phyloP scores from a whole-genome alignment of 257 asterid genomes.

The Cinchona pubescens region DNA sequence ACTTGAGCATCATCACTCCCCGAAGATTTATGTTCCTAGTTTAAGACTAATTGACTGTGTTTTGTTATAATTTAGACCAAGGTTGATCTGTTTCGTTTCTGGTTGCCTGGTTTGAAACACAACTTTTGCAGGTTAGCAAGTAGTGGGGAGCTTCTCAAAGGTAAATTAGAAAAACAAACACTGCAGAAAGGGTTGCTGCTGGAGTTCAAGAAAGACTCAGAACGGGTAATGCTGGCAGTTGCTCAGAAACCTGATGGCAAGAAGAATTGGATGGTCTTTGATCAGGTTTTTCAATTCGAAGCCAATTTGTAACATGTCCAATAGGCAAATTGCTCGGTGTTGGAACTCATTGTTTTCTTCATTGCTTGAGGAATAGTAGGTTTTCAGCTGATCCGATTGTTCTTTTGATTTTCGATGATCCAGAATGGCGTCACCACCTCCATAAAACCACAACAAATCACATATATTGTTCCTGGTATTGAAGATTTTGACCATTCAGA shows the following conservation, averaged over 20 bases:
- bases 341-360: constrained; percentile 12
- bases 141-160: constrained; percentile 54
- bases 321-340: constrained; percentile 38
- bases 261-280: constrained; percentile 91
- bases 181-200: constrained; percentile 71
- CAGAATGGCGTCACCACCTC: constrained; percentile 84
- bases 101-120: background rate
- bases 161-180: constrained; percentile 49
- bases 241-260: constrained; percentile 92
- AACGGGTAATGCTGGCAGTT: constrained; percentile 79
- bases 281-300: constrained; percentile 73
- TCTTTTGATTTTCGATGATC: constrained; percentile 26
- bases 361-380: constrained; percentile 16
- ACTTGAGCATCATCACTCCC: background rate
- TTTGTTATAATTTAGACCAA: background rate
- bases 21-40: background rate
- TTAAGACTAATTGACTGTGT: background rate
- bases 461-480: constrained; percentile 86
- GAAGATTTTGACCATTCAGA: constrained; percentile 66
- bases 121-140: constrained; percentile 50
- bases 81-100: background rate
- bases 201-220: constrained; percentile 90
- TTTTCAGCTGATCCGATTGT: constrained; percentile 18
- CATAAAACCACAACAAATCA: constrained; percentile 89
- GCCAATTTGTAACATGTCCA: constrained; percentile 29